Base-by-base conservation (phyloP, 1,139 yeast species). In the Barnettozyma hawaiiensis region DNA sequence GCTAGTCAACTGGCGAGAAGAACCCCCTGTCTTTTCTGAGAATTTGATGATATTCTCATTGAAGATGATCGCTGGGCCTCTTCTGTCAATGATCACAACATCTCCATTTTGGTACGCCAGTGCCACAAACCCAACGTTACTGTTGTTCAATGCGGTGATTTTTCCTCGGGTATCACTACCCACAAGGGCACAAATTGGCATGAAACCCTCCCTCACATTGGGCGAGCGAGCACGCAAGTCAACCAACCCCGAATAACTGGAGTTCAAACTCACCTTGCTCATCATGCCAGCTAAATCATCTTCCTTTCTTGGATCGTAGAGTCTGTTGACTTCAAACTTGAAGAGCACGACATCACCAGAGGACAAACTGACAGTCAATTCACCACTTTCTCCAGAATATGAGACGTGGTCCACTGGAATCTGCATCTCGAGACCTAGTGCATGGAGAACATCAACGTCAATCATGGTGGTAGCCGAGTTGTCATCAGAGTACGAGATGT, bases 121-220 rank as follows among this genome's bases (percentile, higher is more conserved):
- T 1, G 89, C 95, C 5, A 85, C 86, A 66, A 92, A 89, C 0
- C 97, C 97, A 40, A 87, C 70, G 49, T 84, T 76, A 49, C 90
- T 81, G 61, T 85, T 75, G 43, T 73, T 72, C 39, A 90, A 53
- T 2, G 85, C 75, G 0, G 90, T 70, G 4, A 85, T 79, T 26
- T 49, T 48, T 0, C 72, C 75, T 7, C 68, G 66, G n/a, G 61
- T 54, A 1, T 73, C 66, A 26, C 14, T 23, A 16, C 37, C 14
- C 42, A 71, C 71, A 2, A 85, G 57, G n/a, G 75, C 69, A 36
- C 76, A 71, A 20, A 70, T 67, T 0, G 97, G 97, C 53, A 87
- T 63, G 55, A 87, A 89, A 0, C 87, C 89, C 47, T 76, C 80
- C 45, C 66, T 69, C 5, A 78, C 40, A 38, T 66, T 65, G 10